Evolutionary conservation across 1,284 basidiomycete species (phyloP), one percentile per base, ranked within the genome.

Genomic region (Sporisorium sorghi): DNA sequence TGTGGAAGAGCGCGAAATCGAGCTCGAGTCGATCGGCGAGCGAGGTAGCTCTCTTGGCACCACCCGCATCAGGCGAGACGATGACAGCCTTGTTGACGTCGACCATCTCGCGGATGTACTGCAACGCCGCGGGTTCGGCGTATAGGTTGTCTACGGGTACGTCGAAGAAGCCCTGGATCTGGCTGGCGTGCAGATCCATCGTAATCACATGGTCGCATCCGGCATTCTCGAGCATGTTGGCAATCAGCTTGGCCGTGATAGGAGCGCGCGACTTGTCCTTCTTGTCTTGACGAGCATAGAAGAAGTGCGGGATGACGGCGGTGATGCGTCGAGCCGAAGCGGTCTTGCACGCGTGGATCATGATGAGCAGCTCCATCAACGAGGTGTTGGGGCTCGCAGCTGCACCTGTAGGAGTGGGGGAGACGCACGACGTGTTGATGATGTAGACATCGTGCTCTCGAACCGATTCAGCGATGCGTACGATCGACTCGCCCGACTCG

Each of bases 141-240:
- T 94, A 99, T 42, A 99, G 90, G 96, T 99, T 30, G 94, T 98
- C 96, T 71, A 99, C 96, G 17, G 97, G 97, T n/a, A 98, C 96
- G 86, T 99, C 96, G 86, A 99, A 99, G 88, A 99, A 99, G 35
- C 97, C 97, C 86, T 99, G 83, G 56, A 84, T 84, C 65, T 83
- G 82, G 35, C 74, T 77, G 0, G 83, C 83, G 58, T 84, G 83
- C n/a, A 84, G 59, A 58, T 84, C 83, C 82, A 84, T 84, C 5
- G 83, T 84, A 53, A 97, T 80, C 82, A 99, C 92, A 88, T 99
- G 97, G 86, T 99, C 96, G 84, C 96, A 98, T 4, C 97, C 97
- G 24, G 94, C 92, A 85, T 91, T 93, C 84, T 95, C 92, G 74
- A 99, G 89, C 96, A 99, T 99, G 86, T 99, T 99, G 64, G 97